Base-by-base conservation (phyloP, 2,329 filamentous ascomycete species). In the Fusarium denticulatum region DNA sequence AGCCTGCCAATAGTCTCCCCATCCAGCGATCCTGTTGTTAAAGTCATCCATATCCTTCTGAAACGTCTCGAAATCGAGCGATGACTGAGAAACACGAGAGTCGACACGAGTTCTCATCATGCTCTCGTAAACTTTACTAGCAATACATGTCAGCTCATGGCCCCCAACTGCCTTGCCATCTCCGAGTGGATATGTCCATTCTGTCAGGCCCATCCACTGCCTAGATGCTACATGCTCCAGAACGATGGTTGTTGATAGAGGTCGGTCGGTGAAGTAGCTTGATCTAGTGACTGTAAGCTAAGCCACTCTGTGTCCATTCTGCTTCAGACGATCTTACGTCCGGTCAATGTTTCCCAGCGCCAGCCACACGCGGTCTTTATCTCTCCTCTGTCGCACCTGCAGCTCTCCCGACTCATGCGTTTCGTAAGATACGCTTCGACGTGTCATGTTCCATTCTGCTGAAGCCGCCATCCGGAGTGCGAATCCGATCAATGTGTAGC, bases 391-490 rank as follows among this genome's bases (percentile, higher is more conserved):
- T 6, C 58, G 39, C 4, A 52, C 18, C 3, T 62, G 18, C 0
- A 53, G 13, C 30, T 53, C 46, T 24, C 24, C 18, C 12, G 5
- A 9, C 2, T 37, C 45, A 1, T n/a, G 22, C 3, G 9, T 22
- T 1, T 32, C 37, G 0, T 30, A n/a, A 0, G 28, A 18, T 1
- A 22, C 7, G 5, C 20, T 15, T 22, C 7, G 18, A 0, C 7
- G 3, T 3, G 39, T 11, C 18, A 22, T 39, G 4, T 45, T 53
- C 62, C 62, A 64, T 13, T 63, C 46, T 0, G 39, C 58, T 6
- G 42, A 64, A 18, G 34, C 36, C 7, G 47, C 63, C 47, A 65
- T 56, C 0, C 36, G 34, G 0, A 45, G 18, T 0, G 63, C 63
- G 18, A 65, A 56, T 1, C 63, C 59, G 12, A 65, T 56, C 13